Base-by-base conservation (phyloP, 1,284 basidiomycete species). In the Marasmius sp. region DNA sequence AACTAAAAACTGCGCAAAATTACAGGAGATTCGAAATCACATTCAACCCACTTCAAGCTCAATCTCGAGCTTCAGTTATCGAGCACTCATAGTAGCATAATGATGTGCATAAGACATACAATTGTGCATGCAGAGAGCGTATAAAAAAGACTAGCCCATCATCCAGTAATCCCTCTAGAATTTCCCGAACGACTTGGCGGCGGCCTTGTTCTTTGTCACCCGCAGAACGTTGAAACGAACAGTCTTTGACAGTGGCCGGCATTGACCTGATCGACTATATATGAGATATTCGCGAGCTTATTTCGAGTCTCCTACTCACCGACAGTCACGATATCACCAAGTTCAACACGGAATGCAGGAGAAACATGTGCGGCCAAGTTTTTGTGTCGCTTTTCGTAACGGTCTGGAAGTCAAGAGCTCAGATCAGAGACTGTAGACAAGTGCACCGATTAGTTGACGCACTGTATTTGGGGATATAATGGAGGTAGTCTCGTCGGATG, bases 401-500 rank as follows among this genome's bases (percentile, higher is more conserved):
- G 93, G 83, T 93, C 92, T 93, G 69, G 27, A 20, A 37, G 60
- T 22, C 48, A 39, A 18, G 6, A 33, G 14, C 38, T 37, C n/a
- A 36, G 6, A 53, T 33, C 3, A 54, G 14, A 22, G 50, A 33
- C 20, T 6, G 7, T 14, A 16, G 10, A 7, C 50, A 14, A 11
- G 12, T 22, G 16, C 6, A 27, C 20, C 33, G 34, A 53, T 27
- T 4, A 27, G 7, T 14, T 7, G 8, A 80, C 81, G 68, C 75
- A 94, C 93, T 94, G 89, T 99, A 99, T 86, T 99, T 99, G 71
- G 96, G 94, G 75, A 99, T 89, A 81, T 94, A 99, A 85, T 98
- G 97, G 60, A 97, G 89, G 80, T 98, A 99, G 78, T 99, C 97
- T 74, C 97, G 87, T 69, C 97, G 96, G 82, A 99, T 95, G 81